Evolutionary conservation across 1,284 basidiomycete species (phyloP), one percentile per base, ranked within the genome.

Genomic region (Anthracocystis setariae): DNA sequence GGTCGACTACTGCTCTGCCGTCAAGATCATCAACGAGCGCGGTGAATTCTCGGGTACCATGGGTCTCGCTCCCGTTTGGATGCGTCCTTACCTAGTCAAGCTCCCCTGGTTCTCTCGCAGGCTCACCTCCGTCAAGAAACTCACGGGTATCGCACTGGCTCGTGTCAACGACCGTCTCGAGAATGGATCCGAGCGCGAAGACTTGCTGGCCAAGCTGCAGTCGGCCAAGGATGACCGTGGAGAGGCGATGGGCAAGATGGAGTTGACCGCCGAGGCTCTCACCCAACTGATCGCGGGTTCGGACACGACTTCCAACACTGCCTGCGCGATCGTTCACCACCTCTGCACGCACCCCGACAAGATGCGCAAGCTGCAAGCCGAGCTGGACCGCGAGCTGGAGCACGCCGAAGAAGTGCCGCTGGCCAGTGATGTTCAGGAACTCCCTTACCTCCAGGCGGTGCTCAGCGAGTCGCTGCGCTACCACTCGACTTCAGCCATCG

Each of bases 41-140:
- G 93, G 93, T 55, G 92, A 94, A 81, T 94, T 87, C 83, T 90
- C 90, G 3, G 91, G 91, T 45, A 89, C 92, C 0, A 89, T 94
- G 85, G 93, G 93, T 37, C 88, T 89, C 12, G 85, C 94, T 18
- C 91, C 92, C 0, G 85, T 88, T 0, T 88, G 86, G 85, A 56
- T 77, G 21, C 69, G 78, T 3, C 74, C 72, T 12, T 74, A 69
- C 42, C 48, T 71, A 46, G 21, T 75, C 50, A 75, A 68, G 45
- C 59, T 76, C 38, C 74, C 76, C n/a, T 93, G 92, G 91, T 94
- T 89, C 84, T 85, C 86, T 29, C 86, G 87, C 56, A 91, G 93
- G 21, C 85, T 87, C 43, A 84, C 86, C 67, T 89, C 90, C 21
- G 91, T 92, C 32, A 84, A 89, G 82, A 87, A 89, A 46, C 86